Conservation (phyloP, 441 rosid genomes). For the Capsella rubella region DNA sequence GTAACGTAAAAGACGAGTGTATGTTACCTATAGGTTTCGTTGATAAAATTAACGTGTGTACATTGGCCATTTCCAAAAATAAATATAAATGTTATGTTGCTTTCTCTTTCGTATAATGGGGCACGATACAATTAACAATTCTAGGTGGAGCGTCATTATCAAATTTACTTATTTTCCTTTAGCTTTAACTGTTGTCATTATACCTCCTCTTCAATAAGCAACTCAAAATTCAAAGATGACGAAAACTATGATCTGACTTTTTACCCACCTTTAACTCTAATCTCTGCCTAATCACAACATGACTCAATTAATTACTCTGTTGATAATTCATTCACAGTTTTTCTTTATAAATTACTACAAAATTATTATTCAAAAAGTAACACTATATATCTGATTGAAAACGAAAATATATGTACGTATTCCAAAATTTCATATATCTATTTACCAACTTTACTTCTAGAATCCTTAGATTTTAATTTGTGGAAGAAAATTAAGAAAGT, state of each 20-base stretch:
- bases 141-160: slow-evolving; percentile 42
- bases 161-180: background rate
- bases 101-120: slow-evolving; percentile 36
- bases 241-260: background rate
- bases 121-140: background rate
- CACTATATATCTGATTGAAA: background rate
- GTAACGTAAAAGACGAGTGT: background rate
- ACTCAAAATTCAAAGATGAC: slow-evolving; percentile 32
- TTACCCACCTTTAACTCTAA: background rate
- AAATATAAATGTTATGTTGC: background rate
- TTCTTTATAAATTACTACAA: background rate
- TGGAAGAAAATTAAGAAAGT: background rate
- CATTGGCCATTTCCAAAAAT: background rate
- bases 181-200: slow-evolving; percentile 30
- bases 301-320: background rate
- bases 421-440: background rate
- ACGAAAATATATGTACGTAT: too few relatives aligned
- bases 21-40: too few relatives aligned
- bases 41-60: background rate
- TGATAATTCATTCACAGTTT: background rate
- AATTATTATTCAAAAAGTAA: too few relatives aligned
- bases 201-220: slow-evolving; percentile 11
- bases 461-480: background rate
- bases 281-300: slow-evolving; percentile 9
- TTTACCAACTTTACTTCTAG: background rate